phyloP scores from a whole-genome alignment of 2,329 filamentous ascomycete species.

The Colletotrichum liriopes region DNA sequence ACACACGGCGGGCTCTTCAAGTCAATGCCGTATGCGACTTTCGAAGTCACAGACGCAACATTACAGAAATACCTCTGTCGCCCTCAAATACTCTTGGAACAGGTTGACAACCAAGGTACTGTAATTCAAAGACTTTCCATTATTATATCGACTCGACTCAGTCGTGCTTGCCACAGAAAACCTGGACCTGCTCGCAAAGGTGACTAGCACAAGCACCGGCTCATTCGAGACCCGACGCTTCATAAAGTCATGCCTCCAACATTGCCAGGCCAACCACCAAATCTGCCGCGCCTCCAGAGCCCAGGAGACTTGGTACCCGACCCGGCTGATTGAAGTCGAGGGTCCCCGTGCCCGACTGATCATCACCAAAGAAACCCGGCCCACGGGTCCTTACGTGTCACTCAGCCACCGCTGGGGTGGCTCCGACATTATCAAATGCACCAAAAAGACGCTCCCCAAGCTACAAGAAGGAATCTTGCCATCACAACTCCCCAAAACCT shows the following conservation, averaged over 20 bases:
- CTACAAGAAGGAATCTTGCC: neutral
- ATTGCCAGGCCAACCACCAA: neutral
- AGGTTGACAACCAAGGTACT: neutral
- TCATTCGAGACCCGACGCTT: neutral
- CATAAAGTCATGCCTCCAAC: neutral
- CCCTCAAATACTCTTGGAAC: neutral
- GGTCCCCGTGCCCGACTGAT: neutral
- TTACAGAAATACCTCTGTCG: neutral
- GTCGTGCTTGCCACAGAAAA: neutral
- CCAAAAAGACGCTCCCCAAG: neutral
- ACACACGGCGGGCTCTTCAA: neutral
- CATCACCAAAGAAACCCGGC: neutral
- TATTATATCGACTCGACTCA: neutral
- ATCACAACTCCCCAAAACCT: constrained; percentile 1
- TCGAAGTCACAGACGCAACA: neutral
- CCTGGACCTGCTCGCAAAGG: neutral
- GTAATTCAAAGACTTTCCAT: neutral
- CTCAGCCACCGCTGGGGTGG: constrained; percentile 6
- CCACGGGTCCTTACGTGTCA: neutral
- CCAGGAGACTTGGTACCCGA: neutral
- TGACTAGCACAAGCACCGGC: neutral
- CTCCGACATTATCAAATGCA: neutral
- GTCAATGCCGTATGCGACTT: neutral
- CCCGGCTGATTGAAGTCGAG: neutral
- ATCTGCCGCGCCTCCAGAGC: neutral